Conservation (phyloP, 2,329 filamentous ascomycete species). For the Malbranchea cinnamomea region DNA sequence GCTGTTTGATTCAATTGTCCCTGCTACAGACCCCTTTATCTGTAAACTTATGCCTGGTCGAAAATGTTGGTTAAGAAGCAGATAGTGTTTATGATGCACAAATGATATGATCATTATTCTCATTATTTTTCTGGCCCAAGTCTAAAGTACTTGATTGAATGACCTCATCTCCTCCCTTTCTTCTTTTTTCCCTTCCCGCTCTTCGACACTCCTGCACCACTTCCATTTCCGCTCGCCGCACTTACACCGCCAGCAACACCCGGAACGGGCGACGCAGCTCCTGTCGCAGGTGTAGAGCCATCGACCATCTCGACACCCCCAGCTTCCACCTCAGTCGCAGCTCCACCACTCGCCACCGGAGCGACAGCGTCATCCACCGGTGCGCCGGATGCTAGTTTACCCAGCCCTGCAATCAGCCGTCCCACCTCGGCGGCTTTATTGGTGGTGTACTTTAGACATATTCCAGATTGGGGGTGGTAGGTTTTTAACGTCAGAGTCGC, state of each 20-base stretch:
- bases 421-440: slow-evolving; percentile 83
- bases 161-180: slow-evolving; percentile 60
- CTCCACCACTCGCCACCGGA: slow-evolving; percentile 25
- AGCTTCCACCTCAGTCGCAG: slow-evolving; percentile 20
- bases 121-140: slow-evolving; percentile 4
- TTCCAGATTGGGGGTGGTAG: slow-evolving; percentile 68
- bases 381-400: slow-evolving; percentile 54
- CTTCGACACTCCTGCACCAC: slow-evolving; percentile 38
- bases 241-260: slow-evolving; percentile 19
- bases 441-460: slow-evolving; percentile 79
- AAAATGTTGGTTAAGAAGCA: background rate
- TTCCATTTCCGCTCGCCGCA: slow-evolving; percentile 57
- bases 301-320: slow-evolving; percentile 25
- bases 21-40: too few species aligned
- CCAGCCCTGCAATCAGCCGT: slow-evolving; percentile 62
- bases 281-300: slow-evolving; percentile 12
- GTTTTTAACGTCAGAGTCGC: slow-evolving; percentile 75
- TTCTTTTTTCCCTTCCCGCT: slow-evolving; percentile 59
- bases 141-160: slow-evolving; percentile 10
- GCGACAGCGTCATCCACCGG: slow-evolving; percentile 26
- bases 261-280: slow-evolving; percentile 13
- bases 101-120: slow-evolving; percentile 1
- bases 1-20: too few species aligned
- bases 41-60: too few species aligned
- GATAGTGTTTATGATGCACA: background rate